phyloP scores from a whole-genome alignment of 495 filamentous ascomycete genomes.

The Penicillium longicatenatum region DNA sequence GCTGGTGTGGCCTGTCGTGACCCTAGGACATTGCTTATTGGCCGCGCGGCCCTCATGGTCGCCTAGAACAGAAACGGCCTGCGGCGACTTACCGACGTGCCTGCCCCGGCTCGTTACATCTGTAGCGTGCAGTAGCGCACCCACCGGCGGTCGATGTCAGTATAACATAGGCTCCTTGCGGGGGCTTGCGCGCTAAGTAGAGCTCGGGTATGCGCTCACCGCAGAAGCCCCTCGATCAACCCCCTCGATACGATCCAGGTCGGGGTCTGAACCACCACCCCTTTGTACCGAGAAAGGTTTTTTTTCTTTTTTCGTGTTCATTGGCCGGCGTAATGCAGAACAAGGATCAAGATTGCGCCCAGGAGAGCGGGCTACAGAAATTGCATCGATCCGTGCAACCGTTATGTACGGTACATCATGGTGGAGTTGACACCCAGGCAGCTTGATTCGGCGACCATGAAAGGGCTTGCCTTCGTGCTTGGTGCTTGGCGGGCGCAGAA shows the following conservation, averaged over 20 bases:
- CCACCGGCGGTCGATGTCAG: slow-evolving; percentile 1
- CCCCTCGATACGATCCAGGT: slow-evolving; percentile 1
- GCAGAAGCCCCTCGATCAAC: slow-evolving; percentile 5
- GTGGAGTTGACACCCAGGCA: slow-evolving; percentile 16
- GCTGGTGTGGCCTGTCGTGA: neutral
- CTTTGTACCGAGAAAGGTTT: neutral
- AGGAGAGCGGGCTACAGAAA: slow-evolving; percentile 4
- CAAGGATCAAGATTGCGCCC: slow-evolving; percentile 1
- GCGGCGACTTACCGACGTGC: slow-evolving; percentile 5
- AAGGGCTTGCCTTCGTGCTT: neutral
- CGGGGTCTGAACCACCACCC: slow-evolving; percentile 8
- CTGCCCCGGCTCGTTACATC: neutral
- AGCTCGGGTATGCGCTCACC: neutral
- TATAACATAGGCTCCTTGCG: slow-evolving; percentile 13
- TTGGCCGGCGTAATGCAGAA: neutral
- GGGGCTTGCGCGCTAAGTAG: slow-evolving; percentile 13
- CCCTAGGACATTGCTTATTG: neutral
- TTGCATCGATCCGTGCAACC: slow-evolving; percentile 6
- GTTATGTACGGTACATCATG: slow-evolving; percentile 9
- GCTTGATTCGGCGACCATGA: slow-evolving; percentile 7
- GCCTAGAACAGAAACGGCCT: slow-evolving; percentile 1
- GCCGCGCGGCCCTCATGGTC: slow-evolving; percentile 1
- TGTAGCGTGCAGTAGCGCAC: slow-evolving; percentile 9
- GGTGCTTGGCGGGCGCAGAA: neutral
- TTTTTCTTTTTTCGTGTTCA: neutral